phyloP scores from a whole-genome alignment of 192 early-diverging fungal genomes.

The Backusella tarrabulga region DNA sequence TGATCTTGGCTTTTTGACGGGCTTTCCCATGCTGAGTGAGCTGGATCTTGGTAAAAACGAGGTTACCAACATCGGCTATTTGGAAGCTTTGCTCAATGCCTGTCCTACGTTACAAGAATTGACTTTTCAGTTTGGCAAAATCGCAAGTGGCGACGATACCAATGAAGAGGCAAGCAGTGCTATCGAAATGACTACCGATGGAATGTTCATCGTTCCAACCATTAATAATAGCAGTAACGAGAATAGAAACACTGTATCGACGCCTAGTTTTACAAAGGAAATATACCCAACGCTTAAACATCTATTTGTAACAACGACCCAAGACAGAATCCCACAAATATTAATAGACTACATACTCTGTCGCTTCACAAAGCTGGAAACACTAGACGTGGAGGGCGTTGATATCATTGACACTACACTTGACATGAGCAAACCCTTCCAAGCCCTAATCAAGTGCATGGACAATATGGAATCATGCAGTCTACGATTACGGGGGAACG shows the following conservation, averaged over 20 bases:
- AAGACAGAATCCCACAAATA: background rate
- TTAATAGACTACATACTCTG: background rate
- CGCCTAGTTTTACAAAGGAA: background rate
- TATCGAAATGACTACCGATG: background rate
- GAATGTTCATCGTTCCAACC: background rate
- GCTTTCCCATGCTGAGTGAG: background rate
- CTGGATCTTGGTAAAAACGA: constrained; percentile 2
- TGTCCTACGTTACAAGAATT: constrained; percentile 4
- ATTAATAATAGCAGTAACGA: background rate
- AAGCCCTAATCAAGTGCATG: background rate
- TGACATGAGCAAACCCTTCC: background rate
- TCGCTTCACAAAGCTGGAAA: background rate
- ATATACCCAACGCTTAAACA: background rate
- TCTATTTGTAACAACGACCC: background rate
- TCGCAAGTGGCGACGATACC: background rate
- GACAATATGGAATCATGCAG: background rate
- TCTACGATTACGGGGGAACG: background rate
- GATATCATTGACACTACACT: background rate
- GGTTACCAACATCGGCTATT: background rate
- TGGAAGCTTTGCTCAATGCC: background rate
- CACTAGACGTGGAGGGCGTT: background rate
- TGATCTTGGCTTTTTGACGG: background rate
- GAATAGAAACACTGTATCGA: background rate
- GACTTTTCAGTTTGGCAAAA: background rate
- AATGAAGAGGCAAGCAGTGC: background rate